These are phyloP conservation scores for Populus hybrid DNA, from an alignment of 441 rosid genomes.

Conservation along the genomic window DNA sequence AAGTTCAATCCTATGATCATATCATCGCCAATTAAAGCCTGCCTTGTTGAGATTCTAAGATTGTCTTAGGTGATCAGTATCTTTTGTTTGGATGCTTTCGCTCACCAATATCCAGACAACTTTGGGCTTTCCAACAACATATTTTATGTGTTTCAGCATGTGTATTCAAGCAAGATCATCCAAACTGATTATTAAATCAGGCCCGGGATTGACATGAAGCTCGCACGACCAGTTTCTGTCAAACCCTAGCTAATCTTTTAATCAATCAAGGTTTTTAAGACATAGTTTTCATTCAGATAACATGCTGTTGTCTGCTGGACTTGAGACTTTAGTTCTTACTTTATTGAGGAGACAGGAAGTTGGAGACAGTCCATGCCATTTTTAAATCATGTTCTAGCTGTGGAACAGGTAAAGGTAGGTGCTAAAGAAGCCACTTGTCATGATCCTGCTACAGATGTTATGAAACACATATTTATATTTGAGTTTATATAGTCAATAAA, in stretches of 20 bases:
- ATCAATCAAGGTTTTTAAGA: neutral
- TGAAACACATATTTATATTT: neutral
- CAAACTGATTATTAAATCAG: neutral
- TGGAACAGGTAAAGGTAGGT: constrained; percentile 21
- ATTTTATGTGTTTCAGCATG: neutral
- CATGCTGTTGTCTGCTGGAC: neutral
- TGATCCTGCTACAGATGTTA: neutral
- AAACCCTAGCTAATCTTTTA: neutral
- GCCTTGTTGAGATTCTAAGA: neutral
- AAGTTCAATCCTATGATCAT: neutral
- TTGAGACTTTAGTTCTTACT: neutral
- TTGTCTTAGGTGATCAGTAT: constrained; percentile 8
- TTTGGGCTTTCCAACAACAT: neutral
- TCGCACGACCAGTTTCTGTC: constrained; percentile 1
- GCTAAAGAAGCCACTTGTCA: constrained; percentile 37
- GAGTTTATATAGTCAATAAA: neutral
- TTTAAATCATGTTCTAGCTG: neutral
- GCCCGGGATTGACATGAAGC: neutral
- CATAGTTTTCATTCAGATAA: neutral
- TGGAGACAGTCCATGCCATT: constrained; percentile 10
- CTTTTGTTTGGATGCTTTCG: constrained; percentile 14
- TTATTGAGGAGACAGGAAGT: constrained; percentile 22
- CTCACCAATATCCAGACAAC: constrained; percentile 4
- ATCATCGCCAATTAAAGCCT: neutral
- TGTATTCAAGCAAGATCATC: neutral